Percentiles rank a stretch among this genome's conserved stretches.
These are phyloP conservation scores for Geotrichum bryndzae DNA, from an alignment of 1,139 yeast species.

Conservation along the genomic window DNA sequence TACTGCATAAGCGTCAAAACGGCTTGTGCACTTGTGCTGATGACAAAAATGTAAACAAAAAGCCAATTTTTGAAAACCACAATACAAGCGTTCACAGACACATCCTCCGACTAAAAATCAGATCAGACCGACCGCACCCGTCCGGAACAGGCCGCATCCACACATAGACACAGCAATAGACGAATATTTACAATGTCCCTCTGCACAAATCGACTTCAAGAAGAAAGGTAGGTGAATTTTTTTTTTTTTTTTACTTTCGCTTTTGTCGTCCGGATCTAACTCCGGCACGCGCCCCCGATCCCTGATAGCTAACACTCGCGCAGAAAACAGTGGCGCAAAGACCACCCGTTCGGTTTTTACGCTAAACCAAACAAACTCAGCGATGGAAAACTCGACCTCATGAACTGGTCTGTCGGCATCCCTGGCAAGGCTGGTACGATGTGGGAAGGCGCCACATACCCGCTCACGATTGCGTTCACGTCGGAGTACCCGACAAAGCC, in stretches of 20 bases:
- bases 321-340: slow-evolving; percentile 95
- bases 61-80: neutral
- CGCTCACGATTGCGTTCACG: slow-evolving; percentile 76
- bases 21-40: neutral
- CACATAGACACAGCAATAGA: neutral
- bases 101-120: neutral
- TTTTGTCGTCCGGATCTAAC: neutral
- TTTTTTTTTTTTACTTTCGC: neutral
- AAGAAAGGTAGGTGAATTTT: slow-evolving; percentile 4
- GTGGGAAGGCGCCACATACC: slow-evolving; percentile 87
- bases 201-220: slow-evolving; percentile 70
- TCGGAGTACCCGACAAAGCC: slow-evolving; percentile 96
- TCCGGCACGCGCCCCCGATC: neutral
- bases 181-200: slow-evolving; percentile 31
- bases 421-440: slow-evolving; percentile 85
- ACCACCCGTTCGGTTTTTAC: slow-evolving; percentile 94
- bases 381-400: slow-evolving; percentile 81
- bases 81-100: too few species aligned
- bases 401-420: slow-evolving; percentile 88
- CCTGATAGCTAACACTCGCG: neutral
- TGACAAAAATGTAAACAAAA: neutral
- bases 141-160: neutral
- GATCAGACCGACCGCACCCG: neutral
- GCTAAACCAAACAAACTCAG: slow-evolving; percentile 77
- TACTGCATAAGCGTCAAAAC: neutral